These are phyloP conservation scores for Coemansia sp. DNA, from an alignment of 192 early-diverging fungal species.

Conservation along the genomic window DNA sequence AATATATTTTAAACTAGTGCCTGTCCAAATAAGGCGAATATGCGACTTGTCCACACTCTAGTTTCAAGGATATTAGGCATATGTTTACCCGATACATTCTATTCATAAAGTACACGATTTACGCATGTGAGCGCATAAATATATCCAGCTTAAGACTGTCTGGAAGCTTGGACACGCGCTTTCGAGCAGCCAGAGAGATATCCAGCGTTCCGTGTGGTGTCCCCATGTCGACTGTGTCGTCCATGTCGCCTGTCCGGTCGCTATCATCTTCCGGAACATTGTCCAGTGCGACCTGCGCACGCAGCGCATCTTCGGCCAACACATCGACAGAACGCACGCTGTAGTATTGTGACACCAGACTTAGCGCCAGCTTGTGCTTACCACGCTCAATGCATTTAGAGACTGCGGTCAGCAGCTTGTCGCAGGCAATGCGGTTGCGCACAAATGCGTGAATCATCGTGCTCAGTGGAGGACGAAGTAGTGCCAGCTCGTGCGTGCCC, in stretches of 20 bases:
- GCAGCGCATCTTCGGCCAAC: constrained; percentile 26
- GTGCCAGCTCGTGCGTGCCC: constrained; percentile 28
- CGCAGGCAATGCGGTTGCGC: constrained; percentile 36
- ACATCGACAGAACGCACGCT: constrained; percentile 23
- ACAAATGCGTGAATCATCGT: constrained; percentile 35
- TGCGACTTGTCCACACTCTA: background rate
- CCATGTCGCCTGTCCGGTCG: background rate
- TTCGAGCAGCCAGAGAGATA: constrained; percentile 14
- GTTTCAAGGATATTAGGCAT: no score
- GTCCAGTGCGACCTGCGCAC: constrained; percentile 17
- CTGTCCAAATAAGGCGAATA: background rate
- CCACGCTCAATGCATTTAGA: constrained; percentile 30
- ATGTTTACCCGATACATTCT: no score
- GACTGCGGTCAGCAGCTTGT: constrained; percentile 33
- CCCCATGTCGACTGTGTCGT: background rate
- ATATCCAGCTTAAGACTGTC: constrained; percentile 37
- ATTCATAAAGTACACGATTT: background rate
- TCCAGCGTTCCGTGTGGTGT: constrained; percentile 21
- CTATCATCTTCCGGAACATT: background rate
- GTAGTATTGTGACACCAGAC: constrained; percentile 44
- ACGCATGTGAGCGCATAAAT: constrained; percentile 31
- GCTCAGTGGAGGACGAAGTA: constrained; percentile 31
- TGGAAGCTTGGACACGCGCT: constrained; percentile 9
- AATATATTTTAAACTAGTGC: background rate
- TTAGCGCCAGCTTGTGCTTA: constrained; percentile 34